Conservation (phyloP, 306 rosid genomes). For the Vicia villosa region DNA sequence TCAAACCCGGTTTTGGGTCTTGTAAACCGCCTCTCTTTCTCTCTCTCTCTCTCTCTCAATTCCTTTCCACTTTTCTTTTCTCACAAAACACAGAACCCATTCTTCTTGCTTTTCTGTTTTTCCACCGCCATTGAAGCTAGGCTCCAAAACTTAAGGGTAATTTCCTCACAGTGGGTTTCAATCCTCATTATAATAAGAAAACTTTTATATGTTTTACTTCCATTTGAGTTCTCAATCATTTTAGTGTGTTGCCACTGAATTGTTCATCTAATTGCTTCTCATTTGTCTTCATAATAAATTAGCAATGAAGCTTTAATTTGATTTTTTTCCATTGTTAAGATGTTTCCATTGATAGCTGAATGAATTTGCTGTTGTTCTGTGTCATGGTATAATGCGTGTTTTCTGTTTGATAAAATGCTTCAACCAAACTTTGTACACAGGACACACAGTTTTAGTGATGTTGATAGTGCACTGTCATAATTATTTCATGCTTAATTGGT, state of each 20-base stretch:
- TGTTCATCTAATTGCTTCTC: background rate
- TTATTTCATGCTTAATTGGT: slow-evolving; percentile 3
- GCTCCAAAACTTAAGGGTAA: background rate
- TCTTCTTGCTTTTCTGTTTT: background rate
- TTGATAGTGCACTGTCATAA: background rate
- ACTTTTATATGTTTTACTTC: background rate
- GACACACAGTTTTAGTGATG: background rate
- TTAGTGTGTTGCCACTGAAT: background rate
- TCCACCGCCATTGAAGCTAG: background rate
- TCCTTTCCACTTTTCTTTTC: too few relatives aligned
- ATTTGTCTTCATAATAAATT: background rate
- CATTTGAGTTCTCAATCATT: background rate
- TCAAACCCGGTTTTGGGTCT: too few relatives aligned
- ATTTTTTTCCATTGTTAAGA: background rate
- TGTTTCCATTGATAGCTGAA: background rate
- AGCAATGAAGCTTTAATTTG: background rate
- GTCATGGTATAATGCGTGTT: slow-evolving; percentile 6
- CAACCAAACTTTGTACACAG: background rate
- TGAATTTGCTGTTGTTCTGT: background rate
- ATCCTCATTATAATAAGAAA: background rate
- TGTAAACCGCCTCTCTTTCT: too few relatives aligned
- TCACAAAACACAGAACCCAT: too few relatives aligned
- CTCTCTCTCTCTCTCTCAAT: too few relatives aligned
- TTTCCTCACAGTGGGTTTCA: background rate
- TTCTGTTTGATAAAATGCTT: slow-evolving; percentile 22